Conservation (phyloP, 1,139 yeast genomes). For the Magnusiomyces fungicola region DNA sequence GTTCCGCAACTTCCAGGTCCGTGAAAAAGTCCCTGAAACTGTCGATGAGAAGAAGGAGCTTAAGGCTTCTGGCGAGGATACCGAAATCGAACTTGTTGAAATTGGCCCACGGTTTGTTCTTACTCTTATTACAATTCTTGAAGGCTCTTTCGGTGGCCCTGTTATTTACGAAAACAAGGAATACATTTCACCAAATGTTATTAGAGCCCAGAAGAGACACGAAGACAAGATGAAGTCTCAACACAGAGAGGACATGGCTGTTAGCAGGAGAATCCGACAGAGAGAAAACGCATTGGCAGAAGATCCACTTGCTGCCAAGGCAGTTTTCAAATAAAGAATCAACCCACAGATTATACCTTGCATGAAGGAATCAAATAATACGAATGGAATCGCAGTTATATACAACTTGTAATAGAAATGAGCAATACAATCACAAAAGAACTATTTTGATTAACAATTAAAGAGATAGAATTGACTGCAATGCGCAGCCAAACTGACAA, state of each 20-base stretch:
- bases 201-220: slow-evolving; percentile 80
- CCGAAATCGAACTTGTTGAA: slow-evolving; percentile 73
- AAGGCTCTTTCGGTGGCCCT: slow-evolving; percentile 98
- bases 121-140: slow-evolving; percentile 84
- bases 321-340: slow-evolving; percentile 44
- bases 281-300: slow-evolving; percentile 67
- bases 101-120: slow-evolving; percentile 96
- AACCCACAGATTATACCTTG: too few relatives aligned
- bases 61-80: slow-evolving; percentile 20
- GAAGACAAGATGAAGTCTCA: slow-evolving; percentile 76
- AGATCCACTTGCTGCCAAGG: slow-evolving; percentile 81
- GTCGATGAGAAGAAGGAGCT: slow-evolving; percentile 34
- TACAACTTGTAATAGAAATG: too few relatives aligned
- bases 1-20: slow-evolving; percentile 92
- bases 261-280: slow-evolving; percentile 64
- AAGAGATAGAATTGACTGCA: too few relatives aligned
- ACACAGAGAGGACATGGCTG: slow-evolving; percentile 71
- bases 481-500: too few relatives aligned
- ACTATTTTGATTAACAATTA: too few relatives aligned
- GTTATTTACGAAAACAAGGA: slow-evolving; percentile 95
- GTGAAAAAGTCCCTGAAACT: slow-evolving; percentile 55
- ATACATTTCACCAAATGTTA: slow-evolving; percentile 92
- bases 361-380: slow-evolving; percentile 90
- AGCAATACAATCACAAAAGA: too few relatives aligned
- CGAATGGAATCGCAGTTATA: slow-evolving; percentile 99